phyloP scores from a whole-genome alignment of 805 yeast species.

The Kodamaea sagamina region DNA sequence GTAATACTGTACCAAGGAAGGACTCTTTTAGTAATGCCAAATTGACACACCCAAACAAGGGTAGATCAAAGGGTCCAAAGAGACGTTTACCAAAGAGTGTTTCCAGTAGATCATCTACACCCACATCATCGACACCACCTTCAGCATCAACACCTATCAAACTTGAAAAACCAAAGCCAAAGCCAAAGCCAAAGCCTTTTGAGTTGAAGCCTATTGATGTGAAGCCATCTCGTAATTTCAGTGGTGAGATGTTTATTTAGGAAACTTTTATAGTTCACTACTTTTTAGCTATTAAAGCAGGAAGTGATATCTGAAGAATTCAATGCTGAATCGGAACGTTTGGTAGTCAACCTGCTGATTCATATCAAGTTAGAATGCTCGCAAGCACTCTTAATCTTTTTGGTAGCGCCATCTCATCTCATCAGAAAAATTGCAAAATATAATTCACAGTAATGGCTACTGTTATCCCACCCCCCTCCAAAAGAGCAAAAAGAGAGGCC shows the following conservation, averaged over 20 bases:
- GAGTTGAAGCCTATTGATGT: conserved; percentile 17
- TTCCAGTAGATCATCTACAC: not conserved
- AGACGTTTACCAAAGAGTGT: conserved; percentile 44
- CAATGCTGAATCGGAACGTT: no score
- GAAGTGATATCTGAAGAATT: no score
- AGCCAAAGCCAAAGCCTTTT: conserved; percentile 18
- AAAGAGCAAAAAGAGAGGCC: conserved; percentile 80
- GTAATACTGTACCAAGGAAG: conserved; percentile 8
- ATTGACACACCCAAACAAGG: conserved; percentile 47
- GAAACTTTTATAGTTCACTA: not conserved
- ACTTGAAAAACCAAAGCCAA: conserved; percentile 6
- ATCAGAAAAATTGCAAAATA: conserved; percentile 7
- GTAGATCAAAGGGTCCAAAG: conserved; percentile 54
- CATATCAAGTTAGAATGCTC: no score
- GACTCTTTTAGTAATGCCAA: conserved; percentile 21
- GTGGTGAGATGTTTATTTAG: conserved; percentile 35
- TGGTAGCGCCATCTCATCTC: conserved; percentile 10
- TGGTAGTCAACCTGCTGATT: no score
- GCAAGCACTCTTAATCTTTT: no score
- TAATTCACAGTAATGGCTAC: conserved; percentile 68
- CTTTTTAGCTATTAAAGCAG: no score
- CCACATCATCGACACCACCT: not conserved
- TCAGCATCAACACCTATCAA: not conserved
- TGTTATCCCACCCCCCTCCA: conserved; percentile 88
- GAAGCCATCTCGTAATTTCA: conserved; percentile 28